Percentiles rank a stretch among this genome's conserved stretches.
Evolutionary conservation across 441 rosid genomes (phyloP).

Genomic region (Omphalea diandra): DNA sequence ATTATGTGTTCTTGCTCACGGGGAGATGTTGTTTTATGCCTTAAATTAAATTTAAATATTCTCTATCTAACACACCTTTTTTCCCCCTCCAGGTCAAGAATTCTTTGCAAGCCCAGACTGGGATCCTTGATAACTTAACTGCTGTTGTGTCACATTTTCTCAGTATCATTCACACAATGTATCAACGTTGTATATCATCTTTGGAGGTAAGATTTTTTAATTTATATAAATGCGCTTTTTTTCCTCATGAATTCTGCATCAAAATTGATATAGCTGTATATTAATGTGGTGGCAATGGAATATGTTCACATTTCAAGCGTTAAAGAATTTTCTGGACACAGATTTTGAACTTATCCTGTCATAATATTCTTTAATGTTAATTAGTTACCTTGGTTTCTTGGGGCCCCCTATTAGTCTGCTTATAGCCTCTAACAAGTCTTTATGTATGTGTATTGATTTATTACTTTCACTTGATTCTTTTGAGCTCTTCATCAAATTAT

Average conservation of each 20-base stretch:
- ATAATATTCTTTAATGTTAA: background rate
- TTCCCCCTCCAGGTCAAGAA: slow-evolving; percentile 61
- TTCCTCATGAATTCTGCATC: background rate
- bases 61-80: slow-evolving; percentile 13
- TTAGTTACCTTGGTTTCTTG: background rate
- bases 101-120: slow-evolving; percentile 70
- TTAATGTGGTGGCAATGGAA: background rate
- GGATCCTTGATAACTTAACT: slow-evolving; percentile 52
- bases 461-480: background rate
- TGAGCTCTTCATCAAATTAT: background rate
- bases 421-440: background rate
- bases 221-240: background rate
- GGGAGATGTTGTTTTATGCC: background rate
- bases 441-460: background rate
- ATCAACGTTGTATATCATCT: slow-evolving; percentile 75
- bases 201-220: slow-evolving; percentile 64
- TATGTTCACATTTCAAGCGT: background rate
- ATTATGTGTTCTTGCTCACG: background rate
- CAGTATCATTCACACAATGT: slow-evolving; percentile 81
- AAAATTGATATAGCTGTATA: background rate
- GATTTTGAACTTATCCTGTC: background rate
- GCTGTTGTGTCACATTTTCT: slow-evolving; percentile 62
- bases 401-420: background rate
- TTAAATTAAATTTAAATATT: background rate
- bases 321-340: background rate